A percentile compares a stretch with the other conserved stretches of the same genome.
phyloP scores from a whole-genome alignment of 2,329 filamentous ascomycete species.

The Nakataea oryzae region DNA sequence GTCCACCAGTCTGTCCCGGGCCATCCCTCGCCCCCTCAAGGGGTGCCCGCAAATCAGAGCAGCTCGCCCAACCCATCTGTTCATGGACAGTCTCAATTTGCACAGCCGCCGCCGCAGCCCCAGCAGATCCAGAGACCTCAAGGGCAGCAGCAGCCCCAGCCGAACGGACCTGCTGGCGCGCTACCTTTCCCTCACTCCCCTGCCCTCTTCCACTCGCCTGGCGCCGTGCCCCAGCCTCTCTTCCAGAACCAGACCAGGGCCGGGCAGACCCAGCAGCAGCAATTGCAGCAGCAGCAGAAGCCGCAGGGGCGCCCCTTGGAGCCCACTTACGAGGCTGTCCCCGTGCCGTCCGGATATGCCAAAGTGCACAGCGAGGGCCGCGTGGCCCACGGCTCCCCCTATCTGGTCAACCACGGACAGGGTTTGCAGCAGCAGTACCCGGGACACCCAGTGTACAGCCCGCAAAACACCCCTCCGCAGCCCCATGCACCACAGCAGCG shows the following conservation, averaged over 20 bases:
- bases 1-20: background rate
- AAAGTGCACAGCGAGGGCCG: conserved; percentile 25
- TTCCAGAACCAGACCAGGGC: background rate
- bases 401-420: background rate
- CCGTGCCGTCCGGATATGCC: conserved; percentile 24
- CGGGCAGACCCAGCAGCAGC: background rate
- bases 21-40: background rate
- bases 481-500: conserved; percentile 4
- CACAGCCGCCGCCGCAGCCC: background rate
- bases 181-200: background rate
- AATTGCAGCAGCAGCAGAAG: conserved; percentile 2
- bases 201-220: conserved; percentile 1
- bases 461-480: conserved; percentile 4
- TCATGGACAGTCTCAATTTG: background rate
- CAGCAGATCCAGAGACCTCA: background rate
- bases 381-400: conserved; percentile 12
- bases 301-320: conserved; percentile 12
- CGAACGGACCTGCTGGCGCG: background rate
- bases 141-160: background rate
- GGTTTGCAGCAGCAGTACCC: background rate
- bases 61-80: background rate
- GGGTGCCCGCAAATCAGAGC: background rate
- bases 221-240: conserved; percentile 2
- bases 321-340: conserved; percentile 24
- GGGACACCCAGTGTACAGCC: conserved; percentile 5